Percentiles rank a stretch among this genome's conserved stretches.
Conservation (phyloP, 805 yeast species). For the Hanseniaspora singularis region DNA sequence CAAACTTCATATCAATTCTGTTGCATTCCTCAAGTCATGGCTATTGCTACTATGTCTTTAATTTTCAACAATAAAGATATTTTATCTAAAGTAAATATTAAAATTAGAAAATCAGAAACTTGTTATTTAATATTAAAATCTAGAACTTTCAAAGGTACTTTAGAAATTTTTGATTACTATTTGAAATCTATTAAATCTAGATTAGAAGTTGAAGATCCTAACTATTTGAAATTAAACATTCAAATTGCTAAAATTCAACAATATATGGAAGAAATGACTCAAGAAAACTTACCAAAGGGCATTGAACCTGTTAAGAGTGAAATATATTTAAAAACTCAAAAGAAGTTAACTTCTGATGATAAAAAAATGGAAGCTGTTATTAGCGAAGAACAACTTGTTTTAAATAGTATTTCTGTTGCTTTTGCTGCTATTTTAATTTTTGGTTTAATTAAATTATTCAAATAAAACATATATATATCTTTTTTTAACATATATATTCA, state of each 20-base stretch:
- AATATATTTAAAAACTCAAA: conserved; percentile 31
- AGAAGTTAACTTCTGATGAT: conserved; percentile 35
- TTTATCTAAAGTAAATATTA: conserved; percentile 53
- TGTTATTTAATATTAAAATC: conserved; percentile 61
- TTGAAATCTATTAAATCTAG: conserved; percentile 65
- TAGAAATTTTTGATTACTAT: conserved; percentile 63
- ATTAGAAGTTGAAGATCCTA: conserved; percentile 71
- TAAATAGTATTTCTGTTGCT: conserved; percentile 22
- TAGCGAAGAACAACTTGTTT: conserved; percentile 24
- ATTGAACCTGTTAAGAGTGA: conserved; percentile 33
- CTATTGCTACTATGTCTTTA: conserved; percentile 82
- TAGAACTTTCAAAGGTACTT: conserved; percentile 63
- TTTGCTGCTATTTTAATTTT: conserved; percentile 17
- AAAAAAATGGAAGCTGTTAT: conserved; percentile 20
- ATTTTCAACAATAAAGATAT: conserved; percentile 72
- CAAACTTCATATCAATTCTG: conserved; percentile 80
- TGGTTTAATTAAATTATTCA: background rate
- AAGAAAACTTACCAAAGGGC: conserved; percentile 47
- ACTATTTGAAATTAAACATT: conserved; percentile 70
- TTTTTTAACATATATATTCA: no score
- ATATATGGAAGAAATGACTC: conserved; percentile 67
- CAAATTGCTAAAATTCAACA: conserved; percentile 83
- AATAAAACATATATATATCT: background rate
- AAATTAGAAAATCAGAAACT: conserved; percentile 83
- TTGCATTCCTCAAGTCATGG: conserved; percentile 98